Evolutionary conservation across 768 basidiomycete species (phyloP), one percentile per base, ranked within the genome.

Genomic region (Phylloporus sp.): DNA sequence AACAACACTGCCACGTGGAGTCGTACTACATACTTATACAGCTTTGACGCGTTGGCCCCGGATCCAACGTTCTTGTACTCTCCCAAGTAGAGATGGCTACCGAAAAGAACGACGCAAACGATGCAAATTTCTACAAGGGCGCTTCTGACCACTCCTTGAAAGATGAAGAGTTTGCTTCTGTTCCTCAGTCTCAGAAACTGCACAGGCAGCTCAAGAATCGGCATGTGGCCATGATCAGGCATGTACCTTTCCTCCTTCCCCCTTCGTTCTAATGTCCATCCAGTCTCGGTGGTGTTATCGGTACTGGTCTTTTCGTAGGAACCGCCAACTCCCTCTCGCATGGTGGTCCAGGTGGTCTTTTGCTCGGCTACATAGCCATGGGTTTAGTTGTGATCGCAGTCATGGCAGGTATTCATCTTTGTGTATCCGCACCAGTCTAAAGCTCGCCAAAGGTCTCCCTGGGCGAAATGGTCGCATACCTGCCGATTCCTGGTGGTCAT

Each of bases 211-310:
- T 86, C 57, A 86, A 86, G 66, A 88, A 87, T 60, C 75, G 88
- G 15, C 89, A 91, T 64, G 77, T 91, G 53, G 85, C 88, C 45
- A 88, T 90, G 87, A 89, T 90, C 58, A 88, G 86, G 85, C 75
- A 46, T 43, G 69, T 56, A 8, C 11, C 24, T 6, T 23, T 22
- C 26, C 7, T 29, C 4, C 5, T 34, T 24, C 6, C 5, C 11
- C 24, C 26, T 39, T 26, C 10, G 28, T 39, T 53, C 50, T 57
- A 7, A 61, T n/a, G 23, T 9, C 38, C 27, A 1, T 51, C 20
- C 47, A 84, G 82, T 75, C 82, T 84, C 47, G 80, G 80, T 41
- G 82, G 82, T 63, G 81, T 81, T 51, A 72, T 67, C 20, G 62
- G 78, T 45, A 81, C 80, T 50, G 84, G 85, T 57, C 73, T 86